Base-by-base conservation (phyloP, 306 rosid species). In the Inga oerstediana region DNA sequence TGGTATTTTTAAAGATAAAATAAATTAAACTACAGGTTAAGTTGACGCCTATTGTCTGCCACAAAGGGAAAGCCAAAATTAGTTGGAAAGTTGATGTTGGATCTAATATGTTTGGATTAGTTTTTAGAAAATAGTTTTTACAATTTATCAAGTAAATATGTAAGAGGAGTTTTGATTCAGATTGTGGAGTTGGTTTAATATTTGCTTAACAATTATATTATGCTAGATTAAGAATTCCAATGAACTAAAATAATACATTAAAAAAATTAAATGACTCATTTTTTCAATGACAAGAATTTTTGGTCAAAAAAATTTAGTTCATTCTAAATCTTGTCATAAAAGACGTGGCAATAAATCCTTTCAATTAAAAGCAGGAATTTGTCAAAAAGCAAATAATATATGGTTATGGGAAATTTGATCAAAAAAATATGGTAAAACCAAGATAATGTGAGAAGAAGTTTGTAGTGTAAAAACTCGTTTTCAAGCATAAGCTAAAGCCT, bases 41-140 rank as follows among this genome's bases (percentile, higher is more conserved):
- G 48, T 45, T 9, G 11, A 45, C 0, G 48, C 45, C 45, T 41
- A 41, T 41, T 56, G 64, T 56, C 12, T 11, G 64, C 30, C 64
- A 20, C 11, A 56, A 20, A 56, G 64, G 30, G 30, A 39, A 56
- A 20, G 84, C 86, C 89, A 73, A 75, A 59, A 59, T 51, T 45
- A 83, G 67, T 74, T 72, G 79, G 66, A 79, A 84, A 81, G 85
- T 85, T 79, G 81, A 82, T 83, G 3, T 0, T 45, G 8, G 8
- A 39, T 44, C 48, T 9, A 9, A 10, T 9, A 45, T 45, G 48
- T 45, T 45, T 11, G 1, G 30, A 27, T 27, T 27, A 27, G 30
- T 27, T 27, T 27, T 27, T 27, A 27, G 30, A 27, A 27, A 27
- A 27, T 27, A 27, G 30, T 27, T 27, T 27, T 27, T 27, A 27